phyloP scores from a whole-genome alignment of 1,139 yeast genomes.

The Magnusiomyces suaveolens region DNA sequence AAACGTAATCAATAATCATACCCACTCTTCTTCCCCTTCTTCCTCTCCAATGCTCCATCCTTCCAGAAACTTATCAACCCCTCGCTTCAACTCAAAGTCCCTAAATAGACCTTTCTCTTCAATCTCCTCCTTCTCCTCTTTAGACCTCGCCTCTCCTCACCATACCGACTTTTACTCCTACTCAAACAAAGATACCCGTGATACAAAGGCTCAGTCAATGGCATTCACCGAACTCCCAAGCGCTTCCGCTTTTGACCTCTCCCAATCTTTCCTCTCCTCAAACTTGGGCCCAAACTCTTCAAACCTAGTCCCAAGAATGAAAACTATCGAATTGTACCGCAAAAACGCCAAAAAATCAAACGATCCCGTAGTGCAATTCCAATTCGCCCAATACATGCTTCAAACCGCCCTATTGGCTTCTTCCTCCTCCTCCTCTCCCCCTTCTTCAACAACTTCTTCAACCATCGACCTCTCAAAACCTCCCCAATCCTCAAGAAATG shows the following conservation, averaged over 20 bases:
- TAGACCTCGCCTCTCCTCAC: conserved; percentile 4
- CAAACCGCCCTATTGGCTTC: conserved; percentile 56
- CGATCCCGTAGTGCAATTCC: conserved; percentile 78
- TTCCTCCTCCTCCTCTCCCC: conserved; percentile 5
- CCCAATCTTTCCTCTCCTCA: conserved; percentile 28
- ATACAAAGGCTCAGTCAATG: conserved; percentile 15
- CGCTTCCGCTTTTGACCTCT: conserved; percentile 26
- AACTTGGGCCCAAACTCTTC: conserved; percentile 28
- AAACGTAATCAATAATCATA: conserved; percentile 1
- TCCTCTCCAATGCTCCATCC: conserved; percentile 10
- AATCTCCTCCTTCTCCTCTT: conserved; percentile 11
- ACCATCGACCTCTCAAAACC: not conserved
- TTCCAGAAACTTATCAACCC: conserved; percentile 7
- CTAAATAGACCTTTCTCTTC: conserved; percentile 8
- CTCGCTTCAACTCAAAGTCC: conserved; percentile 1
- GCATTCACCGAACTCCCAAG: conserved; percentile 23
- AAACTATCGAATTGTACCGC: conserved; percentile 79
- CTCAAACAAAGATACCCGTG: not conserved
- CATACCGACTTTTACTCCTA: conserved; percentile 4
- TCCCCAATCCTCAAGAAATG: too few relatives aligned
- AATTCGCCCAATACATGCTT: conserved; percentile 83
- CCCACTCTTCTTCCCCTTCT: too few relatives aligned
- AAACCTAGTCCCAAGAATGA: conserved; percentile 60
- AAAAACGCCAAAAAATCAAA: conserved; percentile 75
- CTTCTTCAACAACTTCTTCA: not conserved